Evolutionary conservation across 2,329 filamentous ascomycete species (phyloP).

Genomic region (Didymosphaeria variabile): DNA sequence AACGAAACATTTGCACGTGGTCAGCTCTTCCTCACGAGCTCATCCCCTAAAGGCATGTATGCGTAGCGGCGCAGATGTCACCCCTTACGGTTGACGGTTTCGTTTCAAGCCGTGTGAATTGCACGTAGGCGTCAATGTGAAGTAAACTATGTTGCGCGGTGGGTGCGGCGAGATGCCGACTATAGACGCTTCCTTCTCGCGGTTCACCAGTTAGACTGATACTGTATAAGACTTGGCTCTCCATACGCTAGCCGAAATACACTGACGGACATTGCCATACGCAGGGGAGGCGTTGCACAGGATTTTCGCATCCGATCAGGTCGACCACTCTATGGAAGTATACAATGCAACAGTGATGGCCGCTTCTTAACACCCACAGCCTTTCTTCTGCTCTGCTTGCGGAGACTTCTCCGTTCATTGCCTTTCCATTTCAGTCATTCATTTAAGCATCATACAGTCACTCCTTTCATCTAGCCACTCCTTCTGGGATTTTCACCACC

Average conservation of each 20-base stretch:
- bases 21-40: neutral
- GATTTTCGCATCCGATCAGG: neutral
- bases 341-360: neutral
- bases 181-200: neutral
- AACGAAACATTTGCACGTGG: neutral
- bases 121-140: no score
- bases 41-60: no score
- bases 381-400: neutral
- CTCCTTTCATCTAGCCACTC: neutral
- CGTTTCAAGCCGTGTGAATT: neutral
- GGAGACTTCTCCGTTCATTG: neutral
- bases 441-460: neutral
- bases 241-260: neutral
- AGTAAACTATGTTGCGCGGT: no score
- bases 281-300: neutral
- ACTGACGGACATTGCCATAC: neutral
- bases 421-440: constrained; percentile 3
- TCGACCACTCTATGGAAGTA: neutral
- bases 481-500: neutral
- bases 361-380: neutral
- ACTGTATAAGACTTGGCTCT: neutral
- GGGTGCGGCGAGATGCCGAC: no score
- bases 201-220: neutral
- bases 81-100: no score
- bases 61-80: neutral